phyloP scores from a whole-genome alignment of 2,329 filamentous ascomycete species.

The Esteya vermicola region DNA sequence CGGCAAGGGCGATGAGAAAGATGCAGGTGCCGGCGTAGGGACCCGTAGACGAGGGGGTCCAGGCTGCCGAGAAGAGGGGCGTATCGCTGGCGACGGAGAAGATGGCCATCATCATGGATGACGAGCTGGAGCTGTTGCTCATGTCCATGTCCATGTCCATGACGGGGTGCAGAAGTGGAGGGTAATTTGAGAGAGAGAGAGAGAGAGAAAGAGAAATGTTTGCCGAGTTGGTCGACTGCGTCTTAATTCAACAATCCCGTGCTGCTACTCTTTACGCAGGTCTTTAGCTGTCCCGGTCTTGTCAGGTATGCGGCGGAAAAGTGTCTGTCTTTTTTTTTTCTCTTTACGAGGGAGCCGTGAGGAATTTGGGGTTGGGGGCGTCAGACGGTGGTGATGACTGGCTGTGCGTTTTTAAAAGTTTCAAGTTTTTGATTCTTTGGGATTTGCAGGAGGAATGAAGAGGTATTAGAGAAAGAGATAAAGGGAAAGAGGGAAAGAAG shows the following conservation, averaged over 20 bases:
- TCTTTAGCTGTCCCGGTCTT: too few species aligned
- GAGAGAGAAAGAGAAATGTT: not conserved
- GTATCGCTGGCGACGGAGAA: conserved; percentile 46
- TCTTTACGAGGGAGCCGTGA: not conserved
- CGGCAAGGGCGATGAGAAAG: conserved; percentile 68
- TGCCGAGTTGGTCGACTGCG: too few species aligned
- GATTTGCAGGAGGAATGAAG: too few species aligned
- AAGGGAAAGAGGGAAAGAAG: too few species aligned
- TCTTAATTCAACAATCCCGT: too few species aligned
- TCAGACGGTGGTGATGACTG: too few species aligned
- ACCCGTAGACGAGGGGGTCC: conserved; percentile 58
- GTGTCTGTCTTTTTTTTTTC: not conserved
- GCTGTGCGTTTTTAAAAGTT: too few species aligned
- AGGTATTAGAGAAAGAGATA: too few species aligned
- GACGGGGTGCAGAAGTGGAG: not conserved
- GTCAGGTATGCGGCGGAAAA: too few species aligned
- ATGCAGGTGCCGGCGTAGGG: conserved; percentile 82
- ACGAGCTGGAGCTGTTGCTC: conserved; percentile 5
- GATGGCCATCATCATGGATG: conserved; percentile 8
- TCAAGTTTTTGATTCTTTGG: too few species aligned
- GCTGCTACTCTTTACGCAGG: too few species aligned
- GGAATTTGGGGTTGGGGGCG: not conserved
- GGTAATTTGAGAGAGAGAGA: not conserved
- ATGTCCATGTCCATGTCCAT: conserved; percentile 5
- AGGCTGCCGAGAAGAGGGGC: conserved; percentile 45